Evolutionary conservation across 257 asterid species (phyloP).

Genomic region (Rauvolfia tetraphylla): DNA sequence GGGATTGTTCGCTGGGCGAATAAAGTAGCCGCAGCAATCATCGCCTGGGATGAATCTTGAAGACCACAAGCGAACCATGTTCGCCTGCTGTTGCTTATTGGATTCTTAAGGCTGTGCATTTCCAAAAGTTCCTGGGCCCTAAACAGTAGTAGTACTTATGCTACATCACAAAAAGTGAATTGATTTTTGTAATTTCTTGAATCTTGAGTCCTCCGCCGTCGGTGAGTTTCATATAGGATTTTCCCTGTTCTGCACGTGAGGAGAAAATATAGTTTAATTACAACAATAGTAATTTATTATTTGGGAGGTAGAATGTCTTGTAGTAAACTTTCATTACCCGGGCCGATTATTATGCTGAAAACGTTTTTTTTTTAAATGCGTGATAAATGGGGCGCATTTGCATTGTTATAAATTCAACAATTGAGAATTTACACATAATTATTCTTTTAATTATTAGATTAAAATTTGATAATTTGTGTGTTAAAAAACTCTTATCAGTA

Average conservation of each 20-base stretch:
- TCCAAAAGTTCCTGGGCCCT: too few relatives aligned
- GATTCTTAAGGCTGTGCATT: not conserved
- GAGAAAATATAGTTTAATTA: not conserved
- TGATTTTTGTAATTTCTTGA: not conserved
- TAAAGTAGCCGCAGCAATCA: not conserved
- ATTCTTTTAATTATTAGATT: too few relatives aligned
- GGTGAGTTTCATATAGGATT: not conserved
- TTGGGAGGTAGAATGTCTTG: not conserved
- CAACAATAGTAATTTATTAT: not conserved
- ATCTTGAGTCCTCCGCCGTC: not conserved
- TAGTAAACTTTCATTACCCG: too few relatives aligned
- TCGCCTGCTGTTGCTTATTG: not conserved
- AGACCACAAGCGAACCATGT: not conserved
- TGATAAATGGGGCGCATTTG: too few relatives aligned
- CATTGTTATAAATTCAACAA: too few relatives aligned
- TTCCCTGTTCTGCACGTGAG: not conserved
- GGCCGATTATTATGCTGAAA: too few relatives aligned
- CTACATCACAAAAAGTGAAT: too few relatives aligned
- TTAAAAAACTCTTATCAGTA: too few relatives aligned
- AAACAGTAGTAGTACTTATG: too few relatives aligned
- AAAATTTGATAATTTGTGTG: too few relatives aligned
- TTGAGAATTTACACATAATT: too few relatives aligned
- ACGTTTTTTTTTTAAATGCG: too few relatives aligned
- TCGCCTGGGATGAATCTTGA: conserved; percentile 1
- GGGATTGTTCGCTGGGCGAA: not conserved